These are phyloP conservation scores for Penicillium sp. DNA, from an alignment of 2,329 filamentous ascomycete species.

Conservation along the genomic window DNA sequence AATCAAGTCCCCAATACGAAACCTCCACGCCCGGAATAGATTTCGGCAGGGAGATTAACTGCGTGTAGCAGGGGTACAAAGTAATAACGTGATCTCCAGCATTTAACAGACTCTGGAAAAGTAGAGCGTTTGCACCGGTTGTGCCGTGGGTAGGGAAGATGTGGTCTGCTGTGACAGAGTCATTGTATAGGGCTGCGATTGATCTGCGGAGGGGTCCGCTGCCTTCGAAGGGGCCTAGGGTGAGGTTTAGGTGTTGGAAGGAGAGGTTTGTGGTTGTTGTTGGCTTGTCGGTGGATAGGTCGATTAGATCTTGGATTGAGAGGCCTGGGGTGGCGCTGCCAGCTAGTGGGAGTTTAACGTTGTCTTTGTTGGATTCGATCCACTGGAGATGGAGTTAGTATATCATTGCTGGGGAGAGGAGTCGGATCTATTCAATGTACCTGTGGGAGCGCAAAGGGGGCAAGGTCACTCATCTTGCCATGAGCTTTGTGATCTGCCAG, in stretches of 20 bases:
- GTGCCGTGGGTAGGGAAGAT: conserved; percentile 18
- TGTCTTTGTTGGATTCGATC: conserved; percentile 3
- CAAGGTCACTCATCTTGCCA: conserved; percentile 12
- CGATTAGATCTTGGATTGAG: conserved; percentile 19
- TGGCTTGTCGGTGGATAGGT: conserved; percentile 19
- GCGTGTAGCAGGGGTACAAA: conserved; percentile 20
- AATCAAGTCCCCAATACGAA: conserved; percentile 14
- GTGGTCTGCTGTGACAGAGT: conserved; percentile 9
- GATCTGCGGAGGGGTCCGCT: conserved; percentile 11
- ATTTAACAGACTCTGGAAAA: conserved; percentile 17
- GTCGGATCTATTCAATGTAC: neutral
- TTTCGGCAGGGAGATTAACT: conserved; percentile 15
- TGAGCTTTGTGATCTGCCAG: neutral
- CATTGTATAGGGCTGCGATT: conserved; percentile 16
- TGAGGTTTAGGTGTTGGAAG: conserved; percentile 3
- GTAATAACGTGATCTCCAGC: conserved; percentile 20
- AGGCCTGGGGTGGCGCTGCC: conserved; percentile 19
- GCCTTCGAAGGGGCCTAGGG: conserved; percentile 8
- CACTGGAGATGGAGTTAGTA: conserved; percentile 14
- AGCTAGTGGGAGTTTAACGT: conserved; percentile 10
- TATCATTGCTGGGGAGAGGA: neutral
- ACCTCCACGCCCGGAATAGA: conserved; percentile 11
- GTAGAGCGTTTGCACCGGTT: conserved; percentile 20
- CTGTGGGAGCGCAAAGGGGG: conserved; percentile 21
- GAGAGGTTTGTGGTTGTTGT: conserved; percentile 15